Evolutionary conservation across 192 early-diverging fungal genomes (phyloP), one percentile per base, ranked within the genome.

Genomic region (Bifiguratus adelaidae): DNA sequence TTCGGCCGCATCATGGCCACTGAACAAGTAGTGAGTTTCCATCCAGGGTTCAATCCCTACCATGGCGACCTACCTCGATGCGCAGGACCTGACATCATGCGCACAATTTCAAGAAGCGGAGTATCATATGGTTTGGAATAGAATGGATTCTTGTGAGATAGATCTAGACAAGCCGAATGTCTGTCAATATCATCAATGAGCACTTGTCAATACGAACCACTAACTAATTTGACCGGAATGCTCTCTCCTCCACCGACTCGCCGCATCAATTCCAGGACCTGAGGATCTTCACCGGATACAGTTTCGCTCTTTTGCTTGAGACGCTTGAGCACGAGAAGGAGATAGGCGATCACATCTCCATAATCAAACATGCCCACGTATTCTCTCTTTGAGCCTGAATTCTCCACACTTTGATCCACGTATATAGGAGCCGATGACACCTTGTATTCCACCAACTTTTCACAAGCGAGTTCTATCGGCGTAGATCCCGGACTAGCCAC

Each of bases 321-420:
- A 19, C 59, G 43, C 29, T 73, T 66, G n/a, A 85, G 54, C 6
- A 78, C 57, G 23, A 83, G 45, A 37, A 92, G 53, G 1, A 92
- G 55, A 60, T 83, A 92, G 0, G 85, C 68, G 48, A 86, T 83
- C 38, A 88, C 56, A 44, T 92, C 89, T 44, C 79, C 83, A 53
- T 82, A 81, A 52, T 92, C 89, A 65, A 92, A 88, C 83, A 92
- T 86, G 27, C 89, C 89, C 13, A 84, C 68, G 57, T 77, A 92
- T 13, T 65, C 61, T 12, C 68, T 73, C 24, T 49, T 65, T 19
- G 2, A 24, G 11, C 36, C 19, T 21, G 13, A 27, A n/a, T n/a
- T 28, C 30, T 8, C 24, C 23, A 26, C 21, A 15, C 7, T n/a
- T 37, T 7, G 7, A 23, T n/a, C 30, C 34, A 83, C 84, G 56